phyloP scores from a whole-genome alignment of 257 asterid genomes.

The Nicotiana sylvestris region DNA sequence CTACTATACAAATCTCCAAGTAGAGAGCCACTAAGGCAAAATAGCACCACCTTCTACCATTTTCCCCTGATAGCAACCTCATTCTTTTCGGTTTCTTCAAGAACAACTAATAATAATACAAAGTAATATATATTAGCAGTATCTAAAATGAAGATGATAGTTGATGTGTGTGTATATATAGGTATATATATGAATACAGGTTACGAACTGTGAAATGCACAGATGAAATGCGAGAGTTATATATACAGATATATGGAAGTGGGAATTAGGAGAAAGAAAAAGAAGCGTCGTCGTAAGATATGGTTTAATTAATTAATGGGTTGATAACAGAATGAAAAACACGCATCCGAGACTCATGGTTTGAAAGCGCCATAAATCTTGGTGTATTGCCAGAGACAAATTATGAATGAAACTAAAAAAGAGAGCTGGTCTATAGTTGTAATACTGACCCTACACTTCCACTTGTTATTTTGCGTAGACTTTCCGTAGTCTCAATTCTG shows the following conservation, averaged over 20 bases:
- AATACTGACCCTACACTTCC: neutral
- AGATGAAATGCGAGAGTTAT: neutral
- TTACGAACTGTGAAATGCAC: neutral
- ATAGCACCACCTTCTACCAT: neutral
- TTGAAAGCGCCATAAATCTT: neutral
- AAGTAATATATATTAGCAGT: neutral
- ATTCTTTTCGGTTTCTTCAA: neutral
- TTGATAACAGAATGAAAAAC: constrained; percentile 1
- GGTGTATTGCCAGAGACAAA: neutral
- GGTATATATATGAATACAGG: neutral
- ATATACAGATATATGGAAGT: neutral
- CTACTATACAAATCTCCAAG: constrained; percentile 17
- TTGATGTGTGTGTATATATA: neutral
- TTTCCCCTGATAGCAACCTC: constrained; percentile 14
- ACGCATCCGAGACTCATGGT: neutral
- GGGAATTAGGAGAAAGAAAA: neutral
- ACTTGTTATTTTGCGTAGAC: neutral
- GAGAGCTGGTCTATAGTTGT: neutral
- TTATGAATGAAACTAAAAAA: neutral
- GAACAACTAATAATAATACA: neutral
- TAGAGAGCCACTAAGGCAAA: neutral
- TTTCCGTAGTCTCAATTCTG: neutral
- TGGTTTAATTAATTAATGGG: neutral
- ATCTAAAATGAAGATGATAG: neutral
- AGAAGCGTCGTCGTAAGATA: neutral